Conservation (phyloP, 768 basidiomycete species). For the Leccinellum rugosiceps region DNA sequence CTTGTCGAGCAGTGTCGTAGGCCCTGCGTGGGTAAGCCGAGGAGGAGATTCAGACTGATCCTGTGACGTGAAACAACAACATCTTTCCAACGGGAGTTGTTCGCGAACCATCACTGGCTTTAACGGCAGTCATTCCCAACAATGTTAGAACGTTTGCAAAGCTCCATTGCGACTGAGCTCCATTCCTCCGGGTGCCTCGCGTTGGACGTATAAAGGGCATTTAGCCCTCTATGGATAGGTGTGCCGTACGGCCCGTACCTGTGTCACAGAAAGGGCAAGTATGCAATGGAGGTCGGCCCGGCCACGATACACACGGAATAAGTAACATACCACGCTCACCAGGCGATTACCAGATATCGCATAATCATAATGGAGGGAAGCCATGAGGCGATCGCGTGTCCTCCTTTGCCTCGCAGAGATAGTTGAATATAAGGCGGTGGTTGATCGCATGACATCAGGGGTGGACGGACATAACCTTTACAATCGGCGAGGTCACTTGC, state of each 20-base stretch:
- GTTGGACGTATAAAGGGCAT: not conserved
- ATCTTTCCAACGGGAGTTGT: not conserved
- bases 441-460: slow-evolving; percentile 16
- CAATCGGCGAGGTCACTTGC: slow-evolving; percentile 13
- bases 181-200: slow-evolving; percentile 1
- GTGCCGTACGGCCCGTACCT: slow-evolving; percentile 11
- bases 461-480: slow-evolving; percentile 22
- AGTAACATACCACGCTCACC: slow-evolving; percentile 5
- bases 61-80: slow-evolving; percentile 6
- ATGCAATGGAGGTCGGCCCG: slow-evolving; percentile 16
- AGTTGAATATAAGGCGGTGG: slow-evolving; percentile 13
- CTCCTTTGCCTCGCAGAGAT: not conserved
- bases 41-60: slow-evolving; percentile 2
- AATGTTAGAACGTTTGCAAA: not conserved
- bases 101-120: not conserved
- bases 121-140: not conserved
- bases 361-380: not conserved
- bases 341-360: slow-evolving; percentile 13
- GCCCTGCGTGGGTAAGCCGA: slow-evolving; percentile 12
- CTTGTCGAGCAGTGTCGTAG: not conserved
- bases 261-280: slow-evolving; percentile 3
- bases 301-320: not conserved
- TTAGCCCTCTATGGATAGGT: not conserved
- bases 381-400: slow-evolving; percentile 32
- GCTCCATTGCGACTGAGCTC: slow-evolving; percentile 1